Evolutionary conservation across 1,284 basidiomycete genomes (phyloP), one percentile per base, ranked within the genome.

Genomic region (Cutaneotrichosporon dermatis): DNA sequence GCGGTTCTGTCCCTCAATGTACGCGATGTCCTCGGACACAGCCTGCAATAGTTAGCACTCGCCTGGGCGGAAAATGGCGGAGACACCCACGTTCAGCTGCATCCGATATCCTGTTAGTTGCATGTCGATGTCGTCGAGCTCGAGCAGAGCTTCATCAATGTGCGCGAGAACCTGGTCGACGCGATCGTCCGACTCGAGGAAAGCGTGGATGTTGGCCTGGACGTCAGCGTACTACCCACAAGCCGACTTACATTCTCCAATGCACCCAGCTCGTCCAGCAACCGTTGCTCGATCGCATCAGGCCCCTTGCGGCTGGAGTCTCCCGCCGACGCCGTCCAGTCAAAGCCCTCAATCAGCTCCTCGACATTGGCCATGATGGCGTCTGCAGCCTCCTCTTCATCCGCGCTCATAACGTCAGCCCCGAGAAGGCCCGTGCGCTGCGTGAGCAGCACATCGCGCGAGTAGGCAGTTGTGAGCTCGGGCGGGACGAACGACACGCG

Each of bases 271-370:
- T 97, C 93, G 64, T 93, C 90, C 51, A 90, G 73, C 45, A 97
- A 76, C 63, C 92, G 82, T 15, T 88, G 87, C 75, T 95, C 90
- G 62, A 95, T 92, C 61, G 92, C 82, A 72, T 94, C 92, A 5
- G 88, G 85, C n/a, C 88, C 88, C 66, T 83, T 75, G 63, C 71
- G 73, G 37, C 60, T 56, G 2, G 59, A 60, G 7, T 50, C 66
- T 3, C 54, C 44, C 10, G 66, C 60, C 11, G 61, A 65, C 0
- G 56, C 88, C 0, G 88, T 86, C 92, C 92, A 98, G 75, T 99
- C 95, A 72, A 97, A 95, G 0, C 94, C 94, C 71, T 99, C 95
- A 9, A 99, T 83, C 90, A 99, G 94, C 74, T 99, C 96, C 74
- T 99, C 96, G 4, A 99, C 91, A 74, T 86, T 94, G 8, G 87